Conservation (phyloP, 768 basidiomycete species). For the Mycena kentingensis region DNA sequence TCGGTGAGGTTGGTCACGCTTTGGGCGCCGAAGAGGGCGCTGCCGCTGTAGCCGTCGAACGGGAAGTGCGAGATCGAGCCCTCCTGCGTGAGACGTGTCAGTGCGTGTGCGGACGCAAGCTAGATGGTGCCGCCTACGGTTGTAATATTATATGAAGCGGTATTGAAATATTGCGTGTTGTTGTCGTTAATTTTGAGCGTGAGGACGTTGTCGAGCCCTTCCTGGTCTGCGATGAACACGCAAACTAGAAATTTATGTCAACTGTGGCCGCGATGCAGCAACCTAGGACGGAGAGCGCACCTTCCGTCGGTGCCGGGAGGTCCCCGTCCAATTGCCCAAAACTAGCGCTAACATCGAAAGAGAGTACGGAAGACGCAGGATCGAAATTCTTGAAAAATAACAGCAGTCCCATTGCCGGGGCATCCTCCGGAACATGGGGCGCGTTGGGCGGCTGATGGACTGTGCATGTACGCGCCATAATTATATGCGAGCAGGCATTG, state of each 20-base stretch:
- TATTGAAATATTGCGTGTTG: background rate
- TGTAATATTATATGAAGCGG: slow-evolving; percentile 1
- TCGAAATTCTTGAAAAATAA: slow-evolving; percentile 1
- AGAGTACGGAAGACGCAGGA: slow-evolving; percentile 1
- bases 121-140: background rate
- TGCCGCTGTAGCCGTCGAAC: background rate
- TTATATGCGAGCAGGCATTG: background rate
- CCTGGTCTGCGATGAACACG: background rate
- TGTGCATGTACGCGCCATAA: background rate
- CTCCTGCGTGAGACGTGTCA: background rate
- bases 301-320: background rate
- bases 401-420: background rate
- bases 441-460: background rate
- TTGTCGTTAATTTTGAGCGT: background rate
- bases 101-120: background rate
- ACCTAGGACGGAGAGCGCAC: background rate
- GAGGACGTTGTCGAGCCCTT: background rate
- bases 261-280: background rate
- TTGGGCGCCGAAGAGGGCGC: background rate
- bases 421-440: background rate
- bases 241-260: background rate
- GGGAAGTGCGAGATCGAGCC: too few species aligned
- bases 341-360: too few species aligned
- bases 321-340: background rate
- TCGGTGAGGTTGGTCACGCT: too few species aligned